Evolutionary conservation across 1,139 yeast species (phyloP).

Genomic region (Candida buenavistaensis): DNA sequence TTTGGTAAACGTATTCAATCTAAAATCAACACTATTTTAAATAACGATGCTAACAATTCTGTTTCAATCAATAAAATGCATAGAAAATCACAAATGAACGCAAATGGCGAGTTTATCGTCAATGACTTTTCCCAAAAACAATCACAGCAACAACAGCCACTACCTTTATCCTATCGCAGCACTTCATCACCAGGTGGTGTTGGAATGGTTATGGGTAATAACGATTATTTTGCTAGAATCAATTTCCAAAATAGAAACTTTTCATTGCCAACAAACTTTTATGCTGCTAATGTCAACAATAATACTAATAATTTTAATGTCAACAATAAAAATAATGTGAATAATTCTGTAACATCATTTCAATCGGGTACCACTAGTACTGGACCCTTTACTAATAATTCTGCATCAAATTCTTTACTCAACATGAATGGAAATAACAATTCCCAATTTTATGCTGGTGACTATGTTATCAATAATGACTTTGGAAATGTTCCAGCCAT

Average conservation of each 20-base stretch:
- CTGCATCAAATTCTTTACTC: constrained; percentile 10
- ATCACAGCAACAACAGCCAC: constrained; percentile 6
- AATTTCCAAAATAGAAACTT: constrained; percentile 12
- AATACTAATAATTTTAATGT: constrained; percentile 6
- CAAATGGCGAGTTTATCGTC: constrained; percentile 32
- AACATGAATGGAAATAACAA: constrained; percentile 7
- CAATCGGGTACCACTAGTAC: constrained; percentile 7
- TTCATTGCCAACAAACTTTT: constrained; percentile 13
- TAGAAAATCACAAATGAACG: constrained; percentile 25
- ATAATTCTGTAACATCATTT: constrained; percentile 9
- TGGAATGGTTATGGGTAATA: constrained; percentile 4
- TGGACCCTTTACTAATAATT: constrained; percentile 8
- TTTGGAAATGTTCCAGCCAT: background rate
- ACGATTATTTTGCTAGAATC: constrained; percentile 8
- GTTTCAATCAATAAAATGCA: constrained; percentile 5
- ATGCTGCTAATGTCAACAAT: constrained; percentile 10
- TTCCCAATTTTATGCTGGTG: constrained; percentile 4
- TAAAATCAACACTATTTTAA: constrained; percentile 41
- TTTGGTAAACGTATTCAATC: constrained; percentile 50
- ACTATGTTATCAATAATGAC: constrained; percentile 6
- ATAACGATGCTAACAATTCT: constrained; percentile 8
- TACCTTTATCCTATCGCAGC: constrained; percentile 6
- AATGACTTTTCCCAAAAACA: constrained; percentile 11
- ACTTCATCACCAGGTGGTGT: constrained; percentile 10
- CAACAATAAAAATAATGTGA: constrained; percentile 10